Base-by-base conservation (phyloP, 345 rosid species). In the Salix suchowensis region DNA sequence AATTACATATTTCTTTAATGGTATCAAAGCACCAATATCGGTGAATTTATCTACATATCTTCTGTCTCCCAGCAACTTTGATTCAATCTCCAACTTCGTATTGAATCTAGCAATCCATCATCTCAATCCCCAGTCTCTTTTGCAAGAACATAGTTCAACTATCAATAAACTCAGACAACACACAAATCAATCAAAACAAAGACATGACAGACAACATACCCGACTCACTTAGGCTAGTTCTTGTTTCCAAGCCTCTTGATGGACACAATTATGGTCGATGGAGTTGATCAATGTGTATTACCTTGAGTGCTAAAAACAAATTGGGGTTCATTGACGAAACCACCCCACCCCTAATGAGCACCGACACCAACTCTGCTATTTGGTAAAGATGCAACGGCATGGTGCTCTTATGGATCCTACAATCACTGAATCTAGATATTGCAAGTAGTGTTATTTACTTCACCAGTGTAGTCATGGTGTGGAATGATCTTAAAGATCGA, bases 361-460 rank as follows among this genome's bases (percentile, higher is more conserved):
- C 8, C 2, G 9, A 24, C 12, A 13, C 67, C 0, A 24, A 74
- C 21, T 68, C 21, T 16, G 4, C 0, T 2, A 1, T 32, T 0
- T 14, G 26, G 76, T 24, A 73, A 26, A 6, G 32, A 23, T 73
- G 72, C 62, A 77, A 74, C 50, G 48, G 46, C 30, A 77, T 77
- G 65, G 24, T 77, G 13, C 13, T 68, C 7, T 48, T 72, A 1
- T 81, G 18, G 65, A 50, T 81, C 5, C 5, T 74, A 1, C 54
- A 50, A 7, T 48, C 28, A 0, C 7, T 69, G 0, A 48, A 74
- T 11, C 11, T 5, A 1, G 18, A 19, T 5, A n/a, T 82, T 1
- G 9, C 34, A 12, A 24, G 37, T 1, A 70, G 65, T 23, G n/a
- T 78, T 1, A 19, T 71, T 9, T 74, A 74, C 0, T 26, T 0